A percentile compares a stretch with the other conserved stretches of the same genome.
phyloP scores from a whole-genome alignment of 1,139 yeast genomes.

The Ogataea hybrid region DNA sequence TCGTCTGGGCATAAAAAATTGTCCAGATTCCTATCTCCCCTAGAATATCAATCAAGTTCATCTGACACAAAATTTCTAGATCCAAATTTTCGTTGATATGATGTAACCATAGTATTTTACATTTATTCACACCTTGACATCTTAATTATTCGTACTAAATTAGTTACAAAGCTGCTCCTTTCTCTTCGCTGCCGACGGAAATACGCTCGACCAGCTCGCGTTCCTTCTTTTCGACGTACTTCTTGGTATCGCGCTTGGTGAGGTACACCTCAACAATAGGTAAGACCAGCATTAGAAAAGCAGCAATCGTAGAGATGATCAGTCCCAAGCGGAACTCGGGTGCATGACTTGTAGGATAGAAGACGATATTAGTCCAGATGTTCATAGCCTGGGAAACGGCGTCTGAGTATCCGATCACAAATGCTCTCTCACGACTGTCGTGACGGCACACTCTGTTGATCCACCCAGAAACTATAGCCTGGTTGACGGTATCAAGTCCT shows the following conservation, averaged over 20 bases:
- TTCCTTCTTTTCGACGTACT: slow-evolving; percentile 9
- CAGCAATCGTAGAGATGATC: slow-evolving; percentile 35
- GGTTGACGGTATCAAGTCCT: slow-evolving; percentile 36
- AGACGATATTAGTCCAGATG: slow-evolving; percentile 41
- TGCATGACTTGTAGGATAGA: slow-evolving; percentile 38
- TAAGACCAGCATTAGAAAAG: slow-evolving; percentile 35
- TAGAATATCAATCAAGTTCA: neutral
- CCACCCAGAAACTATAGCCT: slow-evolving; percentile 39
- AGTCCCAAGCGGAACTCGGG: slow-evolving; percentile 39
- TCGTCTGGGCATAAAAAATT: slow-evolving; percentile 20
- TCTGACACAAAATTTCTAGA: neutral
- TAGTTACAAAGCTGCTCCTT: neutral
- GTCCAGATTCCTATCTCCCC: slow-evolving; percentile 26
- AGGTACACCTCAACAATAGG: slow-evolving; percentile 30
- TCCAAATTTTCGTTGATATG: too few relatives aligned
- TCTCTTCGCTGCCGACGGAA: slow-evolving; percentile 1
- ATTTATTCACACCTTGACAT: too few relatives aligned
- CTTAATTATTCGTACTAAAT: too few relatives aligned
- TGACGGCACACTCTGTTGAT: slow-evolving; percentile 35
- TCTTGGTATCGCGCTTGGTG: slow-evolving; percentile 12
- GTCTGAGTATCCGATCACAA: slow-evolving; percentile 38
- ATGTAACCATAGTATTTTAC: neutral
- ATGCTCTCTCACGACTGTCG: slow-evolving; percentile 40
- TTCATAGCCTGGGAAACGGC: slow-evolving; percentile 42
- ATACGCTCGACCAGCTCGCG: slow-evolving; percentile 1